Evolutionary conservation across 306 rosid genomes (phyloP), one percentile per base, ranked within the genome.

Genomic region (Dalbergia oliveri): DNA sequence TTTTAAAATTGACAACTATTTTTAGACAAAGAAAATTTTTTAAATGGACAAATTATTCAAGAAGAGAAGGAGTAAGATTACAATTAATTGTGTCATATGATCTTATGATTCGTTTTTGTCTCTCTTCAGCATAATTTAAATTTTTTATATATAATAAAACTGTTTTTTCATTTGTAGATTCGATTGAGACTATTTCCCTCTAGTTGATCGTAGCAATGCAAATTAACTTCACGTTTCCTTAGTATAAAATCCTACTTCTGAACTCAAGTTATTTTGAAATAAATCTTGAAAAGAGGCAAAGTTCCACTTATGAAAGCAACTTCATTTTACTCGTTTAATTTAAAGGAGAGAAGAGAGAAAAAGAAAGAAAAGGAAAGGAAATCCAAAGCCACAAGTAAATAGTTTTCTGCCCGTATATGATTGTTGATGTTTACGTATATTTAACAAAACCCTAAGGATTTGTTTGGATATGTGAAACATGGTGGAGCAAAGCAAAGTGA

Each of bases 281-380:
- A 64, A 37, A 64, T 34, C 19, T 13, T 3, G 9, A 34, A 37
- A 37, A 33, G 44, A 31, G 37, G 4, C 33, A 57, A 57, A 18
- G 26, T 58, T 16, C 33, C 1, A 57, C 33, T 10, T 23, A 21
- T 59, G 65, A 59, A 16, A 56, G 21, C 60, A 54, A 54, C 60
- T 54, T 54, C 31, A 2, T 54, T n/a, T 54, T 54, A 54, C 21
- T 54, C 60, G 4, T 54, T 54, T 54, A 54, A 54, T 37, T 37
- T 37, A 6, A 54, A 57, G 33, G 13, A 57, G 5, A 59, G 34
- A 59, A 23, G 14, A 26, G 8, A 1, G 64, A 59, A 59, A 59
- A 59, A 23, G 64, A 59, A 59, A 66, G 47, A 59, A 59, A 59
- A 59, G 34, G 64, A 59, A 59, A 66, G 47, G 51, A 66, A 39